phyloP scores from a whole-genome alignment of 192 early-diverging fungal species.

The Chytriomyces hyalinus region DNA sequence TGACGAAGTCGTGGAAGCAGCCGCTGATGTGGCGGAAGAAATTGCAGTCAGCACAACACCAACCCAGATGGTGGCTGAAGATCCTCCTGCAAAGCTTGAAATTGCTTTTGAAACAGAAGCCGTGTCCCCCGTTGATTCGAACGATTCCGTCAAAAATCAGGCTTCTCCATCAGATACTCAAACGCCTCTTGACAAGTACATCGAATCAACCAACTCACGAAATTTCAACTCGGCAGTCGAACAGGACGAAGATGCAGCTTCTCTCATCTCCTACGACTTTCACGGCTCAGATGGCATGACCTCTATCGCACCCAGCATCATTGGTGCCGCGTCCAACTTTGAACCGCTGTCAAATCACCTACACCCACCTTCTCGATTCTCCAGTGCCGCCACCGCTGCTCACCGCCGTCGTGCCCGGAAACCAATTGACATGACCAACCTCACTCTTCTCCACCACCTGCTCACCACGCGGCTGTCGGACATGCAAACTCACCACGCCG shows the following conservation, averaged over 20 bases:
- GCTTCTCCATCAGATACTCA: background rate
- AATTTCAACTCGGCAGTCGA: background rate
- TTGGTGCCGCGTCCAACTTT: background rate
- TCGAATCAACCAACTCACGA: background rate
- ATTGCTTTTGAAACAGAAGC: background rate
- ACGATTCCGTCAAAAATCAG: background rate
- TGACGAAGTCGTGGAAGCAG: background rate
- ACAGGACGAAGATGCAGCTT: constrained; percentile 6
- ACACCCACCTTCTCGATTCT: background rate
- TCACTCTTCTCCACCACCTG: constrained; percentile 40
- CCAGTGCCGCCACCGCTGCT: background rate
- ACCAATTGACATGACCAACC: constrained; percentile 43
- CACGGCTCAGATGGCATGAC: background rate
- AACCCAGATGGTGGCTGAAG: background rate
- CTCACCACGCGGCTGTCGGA: constrained; percentile 32
- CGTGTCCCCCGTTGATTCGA: background rate
- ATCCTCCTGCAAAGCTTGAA: background rate
- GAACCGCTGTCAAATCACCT: background rate
- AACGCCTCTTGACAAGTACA: background rate
- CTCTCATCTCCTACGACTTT: constrained; percentile 34
- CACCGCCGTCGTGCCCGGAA: constrained; percentile 29
- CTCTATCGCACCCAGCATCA: background rate
- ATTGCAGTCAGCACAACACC: background rate
- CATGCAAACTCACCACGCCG: constrained; percentile 29
- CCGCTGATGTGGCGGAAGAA: background rate